Evolutionary conservation across 2,329 filamentous ascomycete genomes (phyloP).

Genomic region (Colletotrichum tanaceti): DNA sequence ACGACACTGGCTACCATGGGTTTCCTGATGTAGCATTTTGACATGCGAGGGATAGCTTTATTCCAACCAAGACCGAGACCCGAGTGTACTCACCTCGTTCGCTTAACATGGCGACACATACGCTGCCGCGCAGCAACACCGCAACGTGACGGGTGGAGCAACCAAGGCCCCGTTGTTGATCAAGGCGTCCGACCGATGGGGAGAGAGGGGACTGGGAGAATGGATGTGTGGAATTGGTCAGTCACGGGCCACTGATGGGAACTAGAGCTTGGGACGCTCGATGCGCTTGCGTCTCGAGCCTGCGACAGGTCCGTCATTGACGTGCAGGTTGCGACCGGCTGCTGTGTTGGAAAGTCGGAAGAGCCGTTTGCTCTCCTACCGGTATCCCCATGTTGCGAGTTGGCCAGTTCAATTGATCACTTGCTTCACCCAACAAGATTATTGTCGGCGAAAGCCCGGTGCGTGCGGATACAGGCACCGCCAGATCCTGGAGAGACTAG

Average conservation of each 20-base stretch:
- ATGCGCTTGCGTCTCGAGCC: slow-evolving; percentile 22
- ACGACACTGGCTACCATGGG: slow-evolving; percentile 10
- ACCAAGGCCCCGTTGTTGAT: slow-evolving; percentile 28
- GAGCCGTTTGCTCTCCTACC: slow-evolving; percentile 17
- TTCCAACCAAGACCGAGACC: not conserved
- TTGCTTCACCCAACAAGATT: slow-evolving; percentile 5
- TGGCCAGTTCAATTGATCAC: slow-evolving; percentile 16
- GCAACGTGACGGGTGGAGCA: slow-evolving; percentile 23
- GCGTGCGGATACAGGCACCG: slow-evolving; percentile 24
- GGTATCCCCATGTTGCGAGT: slow-evolving; percentile 28
- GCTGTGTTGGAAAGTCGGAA: not conserved
- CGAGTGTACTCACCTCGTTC: too few relatives aligned
- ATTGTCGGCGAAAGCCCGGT: slow-evolving; percentile 16
- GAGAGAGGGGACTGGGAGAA: not conserved
- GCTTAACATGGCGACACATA: slow-evolving; percentile 9
- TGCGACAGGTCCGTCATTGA: slow-evolving; percentile 24
- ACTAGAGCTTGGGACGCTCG: slow-evolving; percentile 36
- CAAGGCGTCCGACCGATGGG: slow-evolving; percentile 19
- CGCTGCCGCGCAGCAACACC: not conserved
- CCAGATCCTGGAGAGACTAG: slow-evolving; percentile 29
- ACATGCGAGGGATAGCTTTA: not conserved
- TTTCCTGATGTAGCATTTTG: slow-evolving; percentile 17
- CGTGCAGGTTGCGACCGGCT: slow-evolving; percentile 34
- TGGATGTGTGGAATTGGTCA: slow-evolving; percentile 7
- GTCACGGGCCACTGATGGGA: not conserved